A percentile compares a stretch with the other conserved stretches of the same genome.
Evolutionary conservation across 2,329 filamentous ascomycete genomes (phyloP).

Genomic region (Cytospora piceicola): DNA sequence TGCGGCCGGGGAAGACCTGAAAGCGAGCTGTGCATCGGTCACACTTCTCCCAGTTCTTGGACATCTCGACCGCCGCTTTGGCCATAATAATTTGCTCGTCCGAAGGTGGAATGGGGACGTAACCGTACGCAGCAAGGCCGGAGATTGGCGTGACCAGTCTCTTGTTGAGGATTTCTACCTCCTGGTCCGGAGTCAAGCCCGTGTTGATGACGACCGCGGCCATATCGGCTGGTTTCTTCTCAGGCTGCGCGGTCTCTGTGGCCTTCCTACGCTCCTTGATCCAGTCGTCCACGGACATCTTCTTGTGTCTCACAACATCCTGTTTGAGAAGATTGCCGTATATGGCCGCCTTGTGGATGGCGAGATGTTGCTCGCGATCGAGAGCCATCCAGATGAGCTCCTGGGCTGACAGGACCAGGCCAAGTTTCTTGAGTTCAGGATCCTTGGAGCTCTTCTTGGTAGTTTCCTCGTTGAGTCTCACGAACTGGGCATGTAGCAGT

Average conservation of each 20-base stretch:
- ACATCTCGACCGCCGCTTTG: conserved; percentile 64
- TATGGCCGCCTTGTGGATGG: conserved; percentile 67
- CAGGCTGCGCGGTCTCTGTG: conserved; percentile 37
- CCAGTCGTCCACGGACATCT: conserved; percentile 76
- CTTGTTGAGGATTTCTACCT: conserved; percentile 63
- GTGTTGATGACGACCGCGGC: conserved; percentile 65
- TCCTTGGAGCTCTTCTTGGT: conserved; percentile 54
- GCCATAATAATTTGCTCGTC: conserved; percentile 69
- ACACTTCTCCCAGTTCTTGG: conserved; percentile 82
- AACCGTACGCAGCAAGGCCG: conserved; percentile 70
- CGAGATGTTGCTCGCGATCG: conserved; percentile 78
- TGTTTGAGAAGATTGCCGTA: conserved; percentile 87
- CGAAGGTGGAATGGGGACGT: conserved; percentile 71
- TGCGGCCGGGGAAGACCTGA: conserved; percentile 86
- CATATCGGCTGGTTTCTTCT: conserved; percentile 40
- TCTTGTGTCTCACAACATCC: conserved; percentile 74
- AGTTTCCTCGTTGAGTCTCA: conserved; percentile 68
- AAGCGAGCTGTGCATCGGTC: conserved; percentile 87
- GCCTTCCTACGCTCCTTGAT: conserved; percentile 59
- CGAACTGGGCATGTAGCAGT: conserved; percentile 67
- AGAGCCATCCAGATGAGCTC: conserved; percentile 70
- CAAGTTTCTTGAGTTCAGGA: conserved; percentile 44
- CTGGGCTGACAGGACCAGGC: conserved; percentile 65
- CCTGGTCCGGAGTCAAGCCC: conserved; percentile 68
- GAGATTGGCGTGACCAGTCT: conserved; percentile 67